Evolutionary conservation across 225 moss, liverwort and hornwort genomes (phyloP).

Genomic region (Antitrichia curtipendula): DNA sequence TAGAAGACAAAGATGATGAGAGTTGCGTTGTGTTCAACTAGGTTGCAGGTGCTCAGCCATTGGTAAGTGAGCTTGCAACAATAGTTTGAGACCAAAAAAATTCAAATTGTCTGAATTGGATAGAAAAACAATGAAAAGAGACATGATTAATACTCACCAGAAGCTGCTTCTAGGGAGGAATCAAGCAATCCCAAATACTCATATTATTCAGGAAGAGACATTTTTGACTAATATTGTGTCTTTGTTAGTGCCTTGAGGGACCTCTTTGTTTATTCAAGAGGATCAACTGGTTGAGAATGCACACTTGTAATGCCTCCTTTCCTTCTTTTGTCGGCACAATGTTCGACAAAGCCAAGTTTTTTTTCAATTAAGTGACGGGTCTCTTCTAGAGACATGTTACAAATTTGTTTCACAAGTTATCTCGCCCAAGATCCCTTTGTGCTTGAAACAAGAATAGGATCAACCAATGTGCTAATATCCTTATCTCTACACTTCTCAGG

Average conservation of each 20-base stretch:
- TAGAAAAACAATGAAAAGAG: not conserved
- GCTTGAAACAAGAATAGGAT: not conserved
- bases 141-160: conserved; percentile 15
- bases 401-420: not conserved
- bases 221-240: conserved; percentile 20
- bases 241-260: conserved; percentile 11
- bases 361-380: not conserved
- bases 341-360: not conserved
- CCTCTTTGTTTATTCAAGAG: not conserved
- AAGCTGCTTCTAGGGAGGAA: conserved; percentile 11
- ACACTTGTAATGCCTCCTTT: not conserved
- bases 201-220: conserved; percentile 23
- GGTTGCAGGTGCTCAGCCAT: not conserved
- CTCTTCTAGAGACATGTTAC: not conserved
- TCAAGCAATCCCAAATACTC: conserved; percentile 18
- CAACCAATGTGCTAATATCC: not conserved
- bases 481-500: not conserved
- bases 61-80: not conserved
- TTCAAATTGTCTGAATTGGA: not conserved
- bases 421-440: not conserved
- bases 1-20: not conserved
- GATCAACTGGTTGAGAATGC: not conserved
- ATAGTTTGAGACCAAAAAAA: not conserved
- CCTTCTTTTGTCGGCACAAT: not conserved
- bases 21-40: not conserved